Evolutionary conservation across 2,329 filamentous ascomycete species (phyloP).

Genomic region (Curvularia spicifera): DNA sequence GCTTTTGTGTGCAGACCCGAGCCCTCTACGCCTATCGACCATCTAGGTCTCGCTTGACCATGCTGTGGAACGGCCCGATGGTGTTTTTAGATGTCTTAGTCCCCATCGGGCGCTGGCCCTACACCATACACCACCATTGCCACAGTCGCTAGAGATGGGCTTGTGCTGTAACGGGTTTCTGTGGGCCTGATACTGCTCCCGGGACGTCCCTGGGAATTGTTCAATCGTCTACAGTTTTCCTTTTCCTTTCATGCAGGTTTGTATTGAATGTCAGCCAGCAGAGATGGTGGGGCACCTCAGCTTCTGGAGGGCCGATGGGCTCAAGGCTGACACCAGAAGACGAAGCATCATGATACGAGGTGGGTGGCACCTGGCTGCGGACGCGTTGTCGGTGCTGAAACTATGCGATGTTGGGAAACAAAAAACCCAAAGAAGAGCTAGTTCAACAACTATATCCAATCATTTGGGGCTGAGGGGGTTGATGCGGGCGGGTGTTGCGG

Average conservation of each 20-base stretch:
- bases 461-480: neutral
- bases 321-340: constrained; percentile 1
- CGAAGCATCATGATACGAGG: neutral
- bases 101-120: neutral
- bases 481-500: neutral
- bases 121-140: neutral
- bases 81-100: neutral
- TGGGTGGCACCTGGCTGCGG: constrained; percentile 15
- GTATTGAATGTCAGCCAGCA: constrained; percentile 16
- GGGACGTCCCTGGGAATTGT: constrained; percentile 6
- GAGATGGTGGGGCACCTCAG: neutral
- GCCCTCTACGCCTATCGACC: neutral
- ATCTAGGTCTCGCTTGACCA: constrained; percentile 9
- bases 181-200: neutral
- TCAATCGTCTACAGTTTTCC: neutral
- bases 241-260: neutral
- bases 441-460: neutral
- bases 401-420: neutral
- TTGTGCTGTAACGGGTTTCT: constrained; percentile 8
- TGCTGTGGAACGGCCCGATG: constrained; percentile 20
- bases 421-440: neutral
- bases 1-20: neutral
- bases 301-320: neutral
- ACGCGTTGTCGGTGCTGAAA: constrained; percentile 17
- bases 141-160: neutral